A percentile compares a stretch with the other conserved stretches of the same genome.
phyloP scores from a whole-genome alignment of 768 basidiomycete species.

The Boletus rubroflammeus region DNA sequence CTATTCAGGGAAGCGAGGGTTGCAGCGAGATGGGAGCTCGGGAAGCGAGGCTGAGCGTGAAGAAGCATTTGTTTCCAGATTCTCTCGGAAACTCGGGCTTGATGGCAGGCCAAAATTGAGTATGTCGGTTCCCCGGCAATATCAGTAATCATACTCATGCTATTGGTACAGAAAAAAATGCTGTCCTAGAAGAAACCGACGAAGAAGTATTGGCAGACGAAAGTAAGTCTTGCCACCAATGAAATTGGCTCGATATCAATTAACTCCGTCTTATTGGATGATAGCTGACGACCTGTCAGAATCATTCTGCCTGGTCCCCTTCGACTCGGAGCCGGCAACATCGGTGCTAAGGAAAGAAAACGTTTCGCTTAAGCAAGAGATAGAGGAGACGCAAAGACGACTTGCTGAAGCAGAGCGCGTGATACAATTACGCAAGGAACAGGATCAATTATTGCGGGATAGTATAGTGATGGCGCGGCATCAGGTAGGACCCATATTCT shows the following conservation, averaged over 20 bases:
- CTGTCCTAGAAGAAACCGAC: slow-evolving; percentile 46
- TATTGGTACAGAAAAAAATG: slow-evolving; percentile 17
- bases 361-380: slow-evolving; percentile 52
- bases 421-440: slow-evolving; percentile 69
- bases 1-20: slow-evolving; percentile 22
- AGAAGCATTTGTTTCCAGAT: slow-evolving; percentile 55
- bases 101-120: slow-evolving; percentile 21
- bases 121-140: slow-evolving; percentile 2
- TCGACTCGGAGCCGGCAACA: slow-evolving; percentile 50
- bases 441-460: slow-evolving; percentile 75
- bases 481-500: slow-evolving; percentile 46
- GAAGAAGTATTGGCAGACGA: slow-evolving; percentile 61
- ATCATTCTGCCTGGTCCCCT: slow-evolving; percentile 74
- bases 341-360: slow-evolving; percentile 66
- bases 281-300: slow-evolving; percentile 69
- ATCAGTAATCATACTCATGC: slow-evolving; percentile 5
- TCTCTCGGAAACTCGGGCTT: slow-evolving; percentile 43
- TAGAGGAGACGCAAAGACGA: slow-evolving; percentile 53
- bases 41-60: slow-evolving; percentile 70
- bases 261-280: slow-evolving; percentile 3
- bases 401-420: slow-evolving; percentile 59
- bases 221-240: slow-evolving; percentile 38
- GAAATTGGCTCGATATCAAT: not conserved
- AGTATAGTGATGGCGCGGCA: slow-evolving; percentile 70
- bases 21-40: slow-evolving; percentile 47